A percentile compares a stretch with the other conserved stretches of the same genome.
phyloP scores from a whole-genome alignment of 2,329 filamentous ascomycete species.

The Phialophora expanda region DNA sequence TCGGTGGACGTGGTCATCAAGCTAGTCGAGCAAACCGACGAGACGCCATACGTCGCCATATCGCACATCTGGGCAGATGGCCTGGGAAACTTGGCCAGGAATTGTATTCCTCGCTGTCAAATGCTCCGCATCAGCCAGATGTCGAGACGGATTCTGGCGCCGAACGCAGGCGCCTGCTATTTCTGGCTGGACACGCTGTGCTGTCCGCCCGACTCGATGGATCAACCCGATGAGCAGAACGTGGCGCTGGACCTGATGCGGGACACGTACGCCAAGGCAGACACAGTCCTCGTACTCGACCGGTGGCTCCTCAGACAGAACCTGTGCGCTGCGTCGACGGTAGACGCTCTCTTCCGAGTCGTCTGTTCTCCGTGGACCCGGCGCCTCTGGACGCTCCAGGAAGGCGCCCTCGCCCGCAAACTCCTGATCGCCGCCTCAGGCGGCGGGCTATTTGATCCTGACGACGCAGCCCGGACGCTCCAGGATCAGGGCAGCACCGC shows the following conservation, averaged over 20 bases:
- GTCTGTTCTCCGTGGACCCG: neutral
- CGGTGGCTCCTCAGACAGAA: neutral
- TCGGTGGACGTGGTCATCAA: too few species aligned
- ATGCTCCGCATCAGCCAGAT: neutral
- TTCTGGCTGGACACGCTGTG: conserved; percentile 14
- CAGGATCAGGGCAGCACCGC: neutral
- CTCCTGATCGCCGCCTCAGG: too few species aligned
- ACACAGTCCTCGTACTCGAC: neutral
- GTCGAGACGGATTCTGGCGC: neutral
- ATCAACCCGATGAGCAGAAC: neutral
- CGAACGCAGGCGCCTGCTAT: neutral
- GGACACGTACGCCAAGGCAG: neutral
- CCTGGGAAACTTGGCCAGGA: neutral
- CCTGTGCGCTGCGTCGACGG: neutral
- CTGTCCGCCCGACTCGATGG: too few species aligned
- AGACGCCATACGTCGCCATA: conserved; percentile 4
- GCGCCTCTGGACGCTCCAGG: neutral
- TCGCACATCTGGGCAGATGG: conserved; percentile 10
- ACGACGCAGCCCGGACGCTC: neutral
- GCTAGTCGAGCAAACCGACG: too few species aligned
- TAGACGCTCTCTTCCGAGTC: neutral
- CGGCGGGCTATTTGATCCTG: neutral
- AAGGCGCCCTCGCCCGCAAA: neutral
- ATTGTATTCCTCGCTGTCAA: conserved; percentile 2
- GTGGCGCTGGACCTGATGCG: neutral